Base-by-base conservation (phyloP, 768 basidiomycete species). In the Boletellus ananiceps region DNA sequence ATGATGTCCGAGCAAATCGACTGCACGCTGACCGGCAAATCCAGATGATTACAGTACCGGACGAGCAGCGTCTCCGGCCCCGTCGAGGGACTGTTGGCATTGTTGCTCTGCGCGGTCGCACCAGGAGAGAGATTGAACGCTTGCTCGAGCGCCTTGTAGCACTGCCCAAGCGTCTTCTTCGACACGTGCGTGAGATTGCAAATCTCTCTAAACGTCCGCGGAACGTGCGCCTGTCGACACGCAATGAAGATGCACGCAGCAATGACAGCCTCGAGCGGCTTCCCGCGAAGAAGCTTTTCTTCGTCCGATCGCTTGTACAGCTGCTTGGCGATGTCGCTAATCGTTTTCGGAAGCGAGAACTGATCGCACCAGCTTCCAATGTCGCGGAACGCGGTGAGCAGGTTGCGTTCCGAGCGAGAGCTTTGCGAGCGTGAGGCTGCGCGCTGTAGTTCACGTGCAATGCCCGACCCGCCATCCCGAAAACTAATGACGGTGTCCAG, bases 161-260 rank as follows among this genome's bases (percentile, higher is more conserved):
- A 95, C 69, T 93, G 90, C n/a, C 90, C 91, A 25, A 95, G 80
- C 32, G 84, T 79, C 75, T 97, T 96, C 75, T 97, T 98, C 63
- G 89, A 86, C 51, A 98, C 95, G 59, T 88, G 84, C 8, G 93
- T 93, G 56, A 94, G 74, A 65, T 90, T 87, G 71, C 90, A 93
- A 41, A 96, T 94, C 73, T 96, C 96, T 61, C 88, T 83, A 73
- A 98, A 97, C 46, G 93, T 95, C 51, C 95, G 79, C 0, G 91
- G 90, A n/a, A 95, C 93, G 58, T 93, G 88, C 8, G 89, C 93
- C 68, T 94, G 90, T 33, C 95, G 80, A 66, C 93, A 96, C 0
- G 94, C 95, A 59, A 97, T 94, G 68, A 98, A 96, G 63, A 98
- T 94, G 70, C 95, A 97, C 1, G 95, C 94, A 25, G 95, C 95